These are phyloP conservation scores for Sugiyamaella grinbergsii DNA, from an alignment of 1,139 yeast species.

Conservation along the genomic window DNA sequence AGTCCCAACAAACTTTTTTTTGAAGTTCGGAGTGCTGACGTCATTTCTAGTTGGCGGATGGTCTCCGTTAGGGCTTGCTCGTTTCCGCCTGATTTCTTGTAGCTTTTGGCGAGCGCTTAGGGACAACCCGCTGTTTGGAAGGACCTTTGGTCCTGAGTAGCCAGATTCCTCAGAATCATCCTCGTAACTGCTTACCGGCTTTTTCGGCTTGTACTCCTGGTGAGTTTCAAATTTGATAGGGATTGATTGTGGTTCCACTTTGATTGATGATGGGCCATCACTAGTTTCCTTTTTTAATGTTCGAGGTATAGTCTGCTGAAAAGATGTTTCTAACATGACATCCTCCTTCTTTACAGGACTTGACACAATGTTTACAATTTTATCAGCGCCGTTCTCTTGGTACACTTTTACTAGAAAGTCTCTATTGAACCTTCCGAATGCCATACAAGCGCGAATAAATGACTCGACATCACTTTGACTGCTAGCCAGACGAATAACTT, in stretches of 20 bases:
- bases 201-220: neutral
- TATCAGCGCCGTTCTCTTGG: conserved; percentile 24
- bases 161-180: neutral
- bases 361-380: neutral
- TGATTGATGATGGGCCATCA: neutral
- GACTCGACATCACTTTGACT: conserved; percentile 25
- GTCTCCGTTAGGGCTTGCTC: conserved; percentile 14
- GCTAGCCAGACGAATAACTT: conserved; percentile 34
- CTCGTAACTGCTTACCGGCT: neutral
- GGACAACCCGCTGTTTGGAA: conserved; percentile 24
- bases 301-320: too few species aligned
- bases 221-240: conserved; percentile 2
- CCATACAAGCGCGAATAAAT: conserved; percentile 37
- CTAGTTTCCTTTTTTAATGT: neutral
- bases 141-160: conserved; percentile 5
- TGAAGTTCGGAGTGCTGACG: too few species aligned
- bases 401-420: conserved; percentile 33
- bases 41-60: too few species aligned
- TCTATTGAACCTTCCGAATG: conserved; percentile 38
- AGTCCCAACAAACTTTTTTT: neutral
- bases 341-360: neutral
- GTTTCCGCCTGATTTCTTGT: conserved; percentile 29
- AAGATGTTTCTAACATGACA: too few species aligned
- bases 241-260: neutral
- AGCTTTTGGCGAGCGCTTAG: conserved; percentile 30